Conservation (phyloP, 768 basidiomycete genomes). For the Termitomyces eurrhizus region DNA sequence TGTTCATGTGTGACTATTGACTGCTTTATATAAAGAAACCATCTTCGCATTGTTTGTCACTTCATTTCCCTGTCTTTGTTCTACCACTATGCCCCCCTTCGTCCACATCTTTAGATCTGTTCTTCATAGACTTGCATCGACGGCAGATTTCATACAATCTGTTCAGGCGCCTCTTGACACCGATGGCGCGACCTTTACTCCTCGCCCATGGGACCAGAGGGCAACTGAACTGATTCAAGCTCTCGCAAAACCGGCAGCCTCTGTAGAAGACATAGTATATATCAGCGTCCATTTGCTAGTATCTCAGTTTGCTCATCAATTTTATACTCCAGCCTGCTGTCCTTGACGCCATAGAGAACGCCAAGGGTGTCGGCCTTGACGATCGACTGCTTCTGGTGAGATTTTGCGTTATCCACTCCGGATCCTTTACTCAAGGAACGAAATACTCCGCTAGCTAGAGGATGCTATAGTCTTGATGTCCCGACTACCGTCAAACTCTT, state of each 20-base stretch:
- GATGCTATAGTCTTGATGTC: constrained; percentile 59
- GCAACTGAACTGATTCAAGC: constrained; percentile 27
- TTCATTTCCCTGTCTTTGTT: constrained; percentile 7
- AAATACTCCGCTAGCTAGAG: constrained; percentile 51
- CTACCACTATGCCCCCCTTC: constrained; percentile 8
- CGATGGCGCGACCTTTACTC: constrained; percentile 27
- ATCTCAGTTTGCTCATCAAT: neutral
- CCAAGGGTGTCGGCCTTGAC: constrained; percentile 38
- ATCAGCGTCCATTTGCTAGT: neutral
- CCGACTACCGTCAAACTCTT: constrained; percentile 28
- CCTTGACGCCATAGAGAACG: constrained; percentile 42
- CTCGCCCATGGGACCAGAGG: constrained; percentile 19
- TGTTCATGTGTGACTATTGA: constrained; percentile 4
- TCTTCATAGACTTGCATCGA: constrained; percentile 19
- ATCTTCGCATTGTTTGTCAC: neutral
- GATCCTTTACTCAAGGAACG: neutral
- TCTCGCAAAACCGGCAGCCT: constrained; percentile 24
- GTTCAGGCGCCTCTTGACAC: constrained; percentile 27
- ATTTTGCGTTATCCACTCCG: constrained; percentile 3
- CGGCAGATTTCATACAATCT: constrained; percentile 21
- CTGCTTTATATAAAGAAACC: constrained; percentile 7
- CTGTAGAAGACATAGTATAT: constrained; percentile 27
- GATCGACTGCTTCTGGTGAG: constrained; percentile 61
- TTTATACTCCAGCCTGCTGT: constrained; percentile 37
- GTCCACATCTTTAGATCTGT: constrained; percentile 7